Percentiles rank a stretch among this genome's conserved stretches.
Conservation (phyloP, 495 filamentous ascomycete genomes). For the Apodospora peruviana region DNA sequence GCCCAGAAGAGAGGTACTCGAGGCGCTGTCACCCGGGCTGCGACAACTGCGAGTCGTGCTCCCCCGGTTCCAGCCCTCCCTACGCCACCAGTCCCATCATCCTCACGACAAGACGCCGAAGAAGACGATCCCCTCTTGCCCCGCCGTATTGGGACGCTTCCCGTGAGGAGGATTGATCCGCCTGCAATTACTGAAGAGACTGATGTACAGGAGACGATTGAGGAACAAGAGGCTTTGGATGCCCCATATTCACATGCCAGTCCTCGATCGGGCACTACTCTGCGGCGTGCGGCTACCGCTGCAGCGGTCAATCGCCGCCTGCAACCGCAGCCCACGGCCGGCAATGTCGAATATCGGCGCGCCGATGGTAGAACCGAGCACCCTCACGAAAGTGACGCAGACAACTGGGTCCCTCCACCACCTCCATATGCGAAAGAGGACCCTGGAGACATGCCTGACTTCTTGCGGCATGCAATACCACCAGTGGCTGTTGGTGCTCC, state of each 20-base stretch:
- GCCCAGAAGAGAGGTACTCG: slow-evolving; percentile 46
- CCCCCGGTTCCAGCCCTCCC: slow-evolving; percentile 18
- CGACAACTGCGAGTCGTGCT: slow-evolving; percentile 21
- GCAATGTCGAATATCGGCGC: slow-evolving; percentile 43
- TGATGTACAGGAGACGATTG: slow-evolving; percentile 31
- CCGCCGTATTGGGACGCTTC: slow-evolving; percentile 27
- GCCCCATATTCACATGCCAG: slow-evolving; percentile 72
- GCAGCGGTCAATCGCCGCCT: slow-evolving; percentile 63
- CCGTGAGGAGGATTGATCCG: slow-evolving; percentile 9
- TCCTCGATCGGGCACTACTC: slow-evolving; percentile 68
- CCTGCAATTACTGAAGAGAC: slow-evolving; percentile 20
- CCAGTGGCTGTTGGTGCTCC: slow-evolving; percentile 16
- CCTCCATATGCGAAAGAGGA: slow-evolving; percentile 75
- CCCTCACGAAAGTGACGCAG: slow-evolving; percentile 84
- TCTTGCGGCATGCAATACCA: slow-evolving; percentile 36
- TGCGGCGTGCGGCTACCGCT: slow-evolving; percentile 74
- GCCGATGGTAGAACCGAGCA: slow-evolving; percentile 62
- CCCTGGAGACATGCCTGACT: slow-evolving; percentile 48
- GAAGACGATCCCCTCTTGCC: slow-evolving; percentile 40
- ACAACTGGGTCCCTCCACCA: slow-evolving; percentile 91
- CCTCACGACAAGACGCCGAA: slow-evolving; percentile 16
- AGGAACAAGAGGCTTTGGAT: slow-evolving; percentile 56
- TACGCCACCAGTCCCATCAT: slow-evolving; percentile 7
- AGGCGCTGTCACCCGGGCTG: slow-evolving; percentile 29
- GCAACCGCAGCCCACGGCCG: slow-evolving; percentile 35